phyloP scores from a whole-genome alignment of 202 grass and related monocot genomes.

The Zizania palustris region DNA sequence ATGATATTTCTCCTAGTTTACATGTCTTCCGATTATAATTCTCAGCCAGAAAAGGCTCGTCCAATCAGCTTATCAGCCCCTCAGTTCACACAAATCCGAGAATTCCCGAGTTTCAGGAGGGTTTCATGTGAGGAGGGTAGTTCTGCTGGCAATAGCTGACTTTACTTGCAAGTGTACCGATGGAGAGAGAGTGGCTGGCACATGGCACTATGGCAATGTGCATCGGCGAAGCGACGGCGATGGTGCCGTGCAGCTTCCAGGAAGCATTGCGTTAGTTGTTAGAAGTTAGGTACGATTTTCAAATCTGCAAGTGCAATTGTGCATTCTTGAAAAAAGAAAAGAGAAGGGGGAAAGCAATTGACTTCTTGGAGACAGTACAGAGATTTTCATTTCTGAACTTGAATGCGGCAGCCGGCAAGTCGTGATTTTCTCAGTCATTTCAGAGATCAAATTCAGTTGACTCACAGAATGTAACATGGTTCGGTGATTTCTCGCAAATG shows the following conservation, averaged over 20 bases:
- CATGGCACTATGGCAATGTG: not conserved
- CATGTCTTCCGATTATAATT: no score
- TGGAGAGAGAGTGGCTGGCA: not conserved
- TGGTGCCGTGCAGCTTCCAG: not conserved
- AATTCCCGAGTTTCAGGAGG: no score
- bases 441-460: not conserved
- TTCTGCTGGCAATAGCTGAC: not conserved
- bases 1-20: no score
- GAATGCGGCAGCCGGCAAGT: not conserved
- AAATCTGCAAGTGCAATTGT: not conserved
- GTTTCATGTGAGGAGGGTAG: not conserved
- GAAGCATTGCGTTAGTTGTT: not conserved
- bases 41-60: no score
- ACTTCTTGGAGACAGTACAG: not conserved
- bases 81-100: no score
- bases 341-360: not conserved
- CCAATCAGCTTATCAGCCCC: no score
- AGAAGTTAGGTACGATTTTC: not conserved
- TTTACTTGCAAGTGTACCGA: not conserved
- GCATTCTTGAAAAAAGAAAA: not conserved
- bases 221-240: not conserved
- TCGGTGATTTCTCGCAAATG: conserved; percentile 11
- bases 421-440: not conserved
- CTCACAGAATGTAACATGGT: not conserved
- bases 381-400: not conserved